phyloP scores from a whole-genome alignment of 768 basidiomycete species.

The Panaeolus papilionaceus region DNA sequence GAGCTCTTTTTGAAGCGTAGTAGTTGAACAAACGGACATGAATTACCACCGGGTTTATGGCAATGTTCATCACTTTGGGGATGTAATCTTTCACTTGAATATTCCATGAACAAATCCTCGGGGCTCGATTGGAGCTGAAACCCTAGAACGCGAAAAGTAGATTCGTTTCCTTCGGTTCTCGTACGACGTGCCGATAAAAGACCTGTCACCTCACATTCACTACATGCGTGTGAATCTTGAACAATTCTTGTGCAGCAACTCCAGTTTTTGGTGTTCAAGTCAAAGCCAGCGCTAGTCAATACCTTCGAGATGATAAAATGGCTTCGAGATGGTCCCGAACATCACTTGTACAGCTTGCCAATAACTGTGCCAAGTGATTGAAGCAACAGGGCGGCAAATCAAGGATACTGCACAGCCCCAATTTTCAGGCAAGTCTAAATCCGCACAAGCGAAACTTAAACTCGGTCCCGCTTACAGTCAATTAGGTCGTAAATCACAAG shows the following conservation, averaged over 20 bases:
- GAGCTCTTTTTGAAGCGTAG: no score
- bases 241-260: not conserved
- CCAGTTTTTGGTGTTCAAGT: not conserved
- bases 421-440: not conserved
- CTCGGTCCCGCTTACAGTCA: slow-evolving; percentile 4
- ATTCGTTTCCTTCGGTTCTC: not conserved
- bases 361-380: not conserved
- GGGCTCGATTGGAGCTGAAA: not conserved
- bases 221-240: not conserved
- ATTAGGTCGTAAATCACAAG: not conserved
- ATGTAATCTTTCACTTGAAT: slow-evolving; percentile 13
- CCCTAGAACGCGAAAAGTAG: not conserved
- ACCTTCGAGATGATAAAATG: not conserved
- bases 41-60: not conserved
- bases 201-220: not conserved
- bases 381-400: not conserved
- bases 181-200: not conserved
- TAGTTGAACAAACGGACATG: no score
- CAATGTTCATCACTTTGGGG: slow-evolving; percentile 9
- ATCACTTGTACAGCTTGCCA: not conserved
- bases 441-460: slow-evolving; percentile 10
- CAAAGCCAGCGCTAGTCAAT: not conserved
- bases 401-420: not conserved
- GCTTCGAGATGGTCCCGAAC: not conserved
- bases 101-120: not conserved